These are phyloP conservation scores for Lipomyces sp. DNA, from an alignment of 805 yeast genomes.

Conservation along the genomic window DNA sequence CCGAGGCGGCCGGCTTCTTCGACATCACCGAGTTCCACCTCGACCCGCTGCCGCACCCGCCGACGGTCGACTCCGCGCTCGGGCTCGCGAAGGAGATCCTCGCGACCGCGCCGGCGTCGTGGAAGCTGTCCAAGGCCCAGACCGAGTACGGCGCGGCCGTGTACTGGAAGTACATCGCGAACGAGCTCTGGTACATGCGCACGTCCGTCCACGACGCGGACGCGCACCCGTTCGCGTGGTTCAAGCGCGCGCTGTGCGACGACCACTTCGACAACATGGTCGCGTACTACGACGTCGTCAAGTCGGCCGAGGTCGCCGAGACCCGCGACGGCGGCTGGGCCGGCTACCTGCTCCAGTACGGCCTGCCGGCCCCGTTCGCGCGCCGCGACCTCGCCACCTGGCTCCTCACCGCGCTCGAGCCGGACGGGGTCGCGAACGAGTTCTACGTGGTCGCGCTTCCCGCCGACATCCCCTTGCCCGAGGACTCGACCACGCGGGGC, in stretches of 20 bases:
- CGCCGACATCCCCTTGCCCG: constrained; percentile 22
- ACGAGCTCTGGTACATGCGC: constrained; percentile 24
- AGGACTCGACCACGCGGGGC: constrained; percentile 18
- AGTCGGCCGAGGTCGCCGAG: neutral
- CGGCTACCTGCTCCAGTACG: constrained; percentile 17
- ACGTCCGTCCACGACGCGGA: constrained; percentile 9
- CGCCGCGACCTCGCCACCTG: constrained; percentile 22
- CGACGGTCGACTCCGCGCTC: constrained; percentile 11
- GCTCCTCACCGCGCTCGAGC: constrained; percentile 8
- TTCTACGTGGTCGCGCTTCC: constrained; percentile 22
- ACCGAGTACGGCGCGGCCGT: constrained; percentile 7
- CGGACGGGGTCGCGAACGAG: constrained; percentile 7
- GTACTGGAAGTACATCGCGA: constrained; percentile 8
- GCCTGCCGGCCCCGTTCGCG: constrained; percentile 24
- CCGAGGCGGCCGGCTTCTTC: neutral
- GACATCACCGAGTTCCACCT: constrained; percentile 13
- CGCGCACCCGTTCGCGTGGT: constrained; percentile 18
- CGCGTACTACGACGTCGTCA: constrained; percentile 21
- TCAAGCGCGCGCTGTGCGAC: constrained; percentile 13
- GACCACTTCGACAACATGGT: constrained; percentile 23
- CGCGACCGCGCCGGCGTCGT: constrained; percentile 3
- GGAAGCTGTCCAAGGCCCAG: constrained; percentile 3
- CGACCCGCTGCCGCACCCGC: constrained; percentile 14
- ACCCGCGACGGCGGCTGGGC: constrained; percentile 9
- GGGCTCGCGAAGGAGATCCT: constrained; percentile 8